Evolutionary conservation across 2,329 filamentous ascomycete species (phyloP), one percentile per base, ranked within the genome.

Genomic region (Conoideocrella luteorostrata): DNA sequence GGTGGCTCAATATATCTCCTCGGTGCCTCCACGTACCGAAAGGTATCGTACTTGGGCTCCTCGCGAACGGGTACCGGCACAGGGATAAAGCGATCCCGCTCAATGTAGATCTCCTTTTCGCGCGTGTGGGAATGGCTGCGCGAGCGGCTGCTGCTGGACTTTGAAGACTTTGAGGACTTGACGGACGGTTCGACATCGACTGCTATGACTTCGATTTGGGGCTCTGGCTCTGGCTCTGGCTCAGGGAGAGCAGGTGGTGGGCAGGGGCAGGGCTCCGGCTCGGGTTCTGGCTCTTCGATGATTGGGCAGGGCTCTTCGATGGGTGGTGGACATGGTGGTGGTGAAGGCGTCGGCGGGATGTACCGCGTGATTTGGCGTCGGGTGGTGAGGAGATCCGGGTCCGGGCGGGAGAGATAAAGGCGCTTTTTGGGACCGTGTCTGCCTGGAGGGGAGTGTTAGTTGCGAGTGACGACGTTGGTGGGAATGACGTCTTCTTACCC

Each of bases 1-100:
- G 56, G 49, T 9, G 55, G 51, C 33, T 62, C 60, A 9, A 52
- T 30, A 34, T 48, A 51, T 18, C 67, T 59, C 40, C 68, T 61
- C 21, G 72, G 67, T 1, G 69, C 71, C 46, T 77, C 72, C 39
- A 78, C 66, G 51, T 77, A 77, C 6, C 75, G 71, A 52, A 65
- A 78, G 23, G 71, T 72, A 29, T 75, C 73, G 48, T 69, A 69
- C 47, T 58, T 53, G 28, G 63, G 63, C 51, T 63, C 65, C 15
- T 67, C 64, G 1, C 64, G 66, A 5, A 70, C 64, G 15, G 66
- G 69, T 2, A 71, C 63, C 9, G 62, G 63, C 7, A 69, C 56
- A 28, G 69, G 71, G 13, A 75, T 62, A 38, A 71, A 51, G 41
- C 65, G 64, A 54, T 78, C 75, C 21, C 74, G 66, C 60, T 78